Conservation (phyloP, 2,329 filamentous ascomycete species). For the Atkinsonella hypoxylon region DNA sequence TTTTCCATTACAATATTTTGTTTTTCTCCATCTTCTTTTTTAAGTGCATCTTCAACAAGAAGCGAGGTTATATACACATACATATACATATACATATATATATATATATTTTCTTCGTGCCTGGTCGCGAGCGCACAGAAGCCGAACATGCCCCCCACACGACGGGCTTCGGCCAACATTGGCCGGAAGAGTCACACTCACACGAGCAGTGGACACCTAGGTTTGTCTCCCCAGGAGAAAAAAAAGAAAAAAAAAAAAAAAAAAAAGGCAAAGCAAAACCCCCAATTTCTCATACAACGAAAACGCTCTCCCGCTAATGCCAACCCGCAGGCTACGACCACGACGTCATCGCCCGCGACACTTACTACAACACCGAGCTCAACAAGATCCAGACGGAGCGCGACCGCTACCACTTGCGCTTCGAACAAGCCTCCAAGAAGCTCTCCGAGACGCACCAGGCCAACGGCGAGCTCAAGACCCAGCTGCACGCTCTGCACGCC, state of each 20-base stretch:
- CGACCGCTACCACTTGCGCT: constrained; percentile 15
- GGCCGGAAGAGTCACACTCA: constrained; percentile 8
- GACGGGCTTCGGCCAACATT: constrained; percentile 10
- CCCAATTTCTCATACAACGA: no score
- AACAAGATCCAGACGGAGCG: constrained; percentile 13
- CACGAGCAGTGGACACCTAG: not conserved
- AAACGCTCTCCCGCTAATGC: not conserved
- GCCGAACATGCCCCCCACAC: constrained; percentile 2
- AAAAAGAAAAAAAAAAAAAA: no score
- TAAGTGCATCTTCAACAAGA: no score
- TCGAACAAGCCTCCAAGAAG: constrained; percentile 19
- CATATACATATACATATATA: no score
- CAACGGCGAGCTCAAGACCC: constrained; percentile 11
- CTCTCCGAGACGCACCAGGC: constrained; percentile 15
- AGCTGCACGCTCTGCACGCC: constrained; percentile 6
- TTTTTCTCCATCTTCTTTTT: no score
- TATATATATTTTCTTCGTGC: no score
- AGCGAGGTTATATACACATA: no score
- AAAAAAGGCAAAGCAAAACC: no score
- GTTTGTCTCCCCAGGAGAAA: not conserved
- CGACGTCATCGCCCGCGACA: constrained; percentile 10
- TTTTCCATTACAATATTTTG: no score
- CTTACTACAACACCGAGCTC: constrained; percentile 12
- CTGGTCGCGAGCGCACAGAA: no score
- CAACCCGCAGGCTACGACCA: constrained; percentile 7